A percentile compares a stretch with the other conserved stretches of the same genome.
Evolutionary conservation across 371 early-diverging fungal species (phyloP).

Genomic region (Mucor plumbeus): DNA sequence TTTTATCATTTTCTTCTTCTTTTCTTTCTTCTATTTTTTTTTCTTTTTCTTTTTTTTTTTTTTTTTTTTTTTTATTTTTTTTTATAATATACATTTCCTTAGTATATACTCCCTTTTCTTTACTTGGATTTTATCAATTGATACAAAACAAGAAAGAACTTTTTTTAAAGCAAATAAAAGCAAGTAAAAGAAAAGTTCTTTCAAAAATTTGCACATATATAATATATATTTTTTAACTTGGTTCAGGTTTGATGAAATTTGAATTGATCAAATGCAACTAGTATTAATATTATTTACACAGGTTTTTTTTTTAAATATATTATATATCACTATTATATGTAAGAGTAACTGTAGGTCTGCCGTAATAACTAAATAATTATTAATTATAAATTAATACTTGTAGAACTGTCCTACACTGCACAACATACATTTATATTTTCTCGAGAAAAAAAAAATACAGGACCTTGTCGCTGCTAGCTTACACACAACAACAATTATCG

Average conservation of each 20-base stretch:
- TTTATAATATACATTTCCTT: conserved; percentile 2
- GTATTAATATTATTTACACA: neutral
- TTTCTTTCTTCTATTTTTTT: conserved; percentile 8
- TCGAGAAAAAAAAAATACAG: neutral
- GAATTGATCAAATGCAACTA: neutral
- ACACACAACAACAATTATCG: conserved; percentile 9
- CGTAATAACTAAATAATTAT: no score
- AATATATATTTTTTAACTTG: conserved; percentile 13
- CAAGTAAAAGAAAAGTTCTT: neutral
- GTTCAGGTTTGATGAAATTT: neutral
- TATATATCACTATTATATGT: conserved; percentile 6
- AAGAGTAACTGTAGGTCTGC: neutral
- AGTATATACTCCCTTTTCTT: conserved; percentile 14
- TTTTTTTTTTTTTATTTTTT: conserved; percentile 14
- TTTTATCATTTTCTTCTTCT: conserved; percentile 23
- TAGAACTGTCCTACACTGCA: neutral
- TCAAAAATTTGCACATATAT: neutral
- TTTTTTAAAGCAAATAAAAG: neutral
- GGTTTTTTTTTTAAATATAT: conserved; percentile 17
- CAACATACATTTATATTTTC: neutral
- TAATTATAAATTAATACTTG: no score
- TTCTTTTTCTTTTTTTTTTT: neutral
- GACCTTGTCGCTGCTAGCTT: neutral
- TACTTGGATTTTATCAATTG: conserved; percentile 5
- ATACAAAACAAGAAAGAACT: neutral